phyloP scores from a whole-genome alignment of 2,329 filamentous ascomycete genomes.

The Graphiopsis chlorocephala region DNA sequence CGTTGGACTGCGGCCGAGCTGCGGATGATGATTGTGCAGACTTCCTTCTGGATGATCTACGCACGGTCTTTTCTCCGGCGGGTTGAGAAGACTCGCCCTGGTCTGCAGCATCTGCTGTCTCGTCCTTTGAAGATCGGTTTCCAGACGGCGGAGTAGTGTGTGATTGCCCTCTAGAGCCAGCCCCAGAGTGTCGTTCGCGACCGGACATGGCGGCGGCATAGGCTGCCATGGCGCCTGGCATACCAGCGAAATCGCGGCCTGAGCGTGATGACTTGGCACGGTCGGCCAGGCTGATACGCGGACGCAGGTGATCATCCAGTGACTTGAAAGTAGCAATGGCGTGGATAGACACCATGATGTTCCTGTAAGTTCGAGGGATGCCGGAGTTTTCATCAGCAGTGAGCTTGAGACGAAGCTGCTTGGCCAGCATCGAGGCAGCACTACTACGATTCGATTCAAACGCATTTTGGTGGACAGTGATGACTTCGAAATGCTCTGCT shows the following conservation, averaged over 20 bases:
- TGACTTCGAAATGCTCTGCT: constrained; percentile 95
- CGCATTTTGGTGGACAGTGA: constrained; percentile 90
- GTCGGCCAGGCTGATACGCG: constrained; percentile 79
- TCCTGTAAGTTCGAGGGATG: constrained; percentile 81
- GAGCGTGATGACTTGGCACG: constrained; percentile 52
- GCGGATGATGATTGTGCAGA: constrained; percentile 27
- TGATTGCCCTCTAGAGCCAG: constrained; percentile 24
- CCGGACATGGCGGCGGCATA: constrained; percentile 70
- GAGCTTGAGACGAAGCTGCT: constrained; percentile 86
- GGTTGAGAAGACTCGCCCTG: constrained; percentile 24
- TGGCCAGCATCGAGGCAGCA: constrained; percentile 91
- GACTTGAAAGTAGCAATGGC: constrained; percentile 98
- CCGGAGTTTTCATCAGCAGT: constrained; percentile 87
- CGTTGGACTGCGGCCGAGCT: constrained; percentile 16
- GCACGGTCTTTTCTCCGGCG: constrained; percentile 23
- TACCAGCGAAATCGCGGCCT: constrained; percentile 50
- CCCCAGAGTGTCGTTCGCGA: constrained; percentile 37
- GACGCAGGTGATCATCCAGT: constrained; percentile 90
- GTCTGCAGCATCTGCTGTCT: constrained; percentile 24
- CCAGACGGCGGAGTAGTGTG: constrained; percentile 4
- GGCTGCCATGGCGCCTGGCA: constrained; percentile 69
- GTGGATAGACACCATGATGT: constrained; percentile 98
- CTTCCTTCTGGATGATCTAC: constrained; percentile 34
- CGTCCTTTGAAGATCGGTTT: constrained; percentile 19
- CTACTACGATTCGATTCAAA: constrained; percentile 88